Base-by-base conservation (phyloP, 2,329 filamentous ascomycete genomes). In the Dactylellina cionopaga region DNA sequence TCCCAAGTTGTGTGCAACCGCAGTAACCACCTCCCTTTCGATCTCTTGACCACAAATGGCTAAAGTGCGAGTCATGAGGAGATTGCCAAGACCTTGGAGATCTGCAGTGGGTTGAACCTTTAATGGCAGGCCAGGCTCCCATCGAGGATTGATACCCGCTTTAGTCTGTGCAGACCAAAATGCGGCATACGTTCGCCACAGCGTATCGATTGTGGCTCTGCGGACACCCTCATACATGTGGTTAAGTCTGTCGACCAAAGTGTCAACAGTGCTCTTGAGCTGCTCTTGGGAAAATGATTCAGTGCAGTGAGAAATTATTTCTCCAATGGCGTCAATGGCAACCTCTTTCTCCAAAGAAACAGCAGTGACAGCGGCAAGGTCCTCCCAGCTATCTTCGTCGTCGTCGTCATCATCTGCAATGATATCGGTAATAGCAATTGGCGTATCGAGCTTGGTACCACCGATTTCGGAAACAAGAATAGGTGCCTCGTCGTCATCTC, bases 321-420 rank as follows among this genome's bases (percentile, higher is more conserved):
- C 95, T 75, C 93, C 95, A 33, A 97, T 86, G 4, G 97, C 93
- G 81, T 99, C 95, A 44, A 96, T 88, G 35, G 95, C 94, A 77
- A 98, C 96, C 82, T 99, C 95, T 83, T 98, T 97, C 85, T 98
- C 95, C 77, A 96, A 87, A 22, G 94, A 92, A 62, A 97, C 87
- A 58, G 92, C 92, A 24, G 92, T 96, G 74, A 96, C 91, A 54
- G 92, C 92, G 66, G 88, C 89, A 49, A 96, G 85, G 77, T 92
- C 91, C 77, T 92, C 90, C 86, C 91, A 92, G 73, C 92, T 91
- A 68, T 92, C 91, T 43, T 94, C 90, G 35, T 92, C 89, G 46
- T 92, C 90, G 2, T 88, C 87, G 11, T 89, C 85, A 74, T 90
- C 89, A 73, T 89, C 86, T 31, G 87, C 85, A 66, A 87, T 83